These are phyloP conservation scores for Ustanciosporium gigantosporum DNA, from an alignment of 1,284 basidiomycete genomes.

Conservation along the genomic window DNA sequence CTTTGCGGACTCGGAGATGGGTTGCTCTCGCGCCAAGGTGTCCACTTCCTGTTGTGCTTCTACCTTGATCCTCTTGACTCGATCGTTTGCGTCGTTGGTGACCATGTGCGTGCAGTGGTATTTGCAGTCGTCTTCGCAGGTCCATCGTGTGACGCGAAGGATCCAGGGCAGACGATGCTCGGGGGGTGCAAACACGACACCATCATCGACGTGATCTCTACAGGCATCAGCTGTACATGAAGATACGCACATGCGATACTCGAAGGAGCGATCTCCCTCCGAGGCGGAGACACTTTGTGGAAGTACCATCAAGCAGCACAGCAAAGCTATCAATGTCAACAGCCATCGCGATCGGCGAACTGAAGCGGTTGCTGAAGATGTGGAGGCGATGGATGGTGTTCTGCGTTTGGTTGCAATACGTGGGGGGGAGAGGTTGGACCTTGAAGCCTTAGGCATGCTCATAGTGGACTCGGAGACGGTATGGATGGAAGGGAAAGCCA, in stretches of 20 bases:
- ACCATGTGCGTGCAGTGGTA: slow-evolving; percentile 85
- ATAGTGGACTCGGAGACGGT: no score
- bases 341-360: no score
- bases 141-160: slow-evolving; percentile 67
- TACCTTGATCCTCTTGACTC: slow-evolving; percentile 57
- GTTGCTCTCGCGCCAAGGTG: slow-evolving; percentile 5
- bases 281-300: slow-evolving; percentile 30
- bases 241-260: slow-evolving; percentile 49
- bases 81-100: slow-evolving; percentile 69
- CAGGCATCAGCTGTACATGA: slow-evolving; percentile 53
- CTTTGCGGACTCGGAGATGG: slow-evolving; percentile 4
- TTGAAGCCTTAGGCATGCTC: no score
- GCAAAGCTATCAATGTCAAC: no score
- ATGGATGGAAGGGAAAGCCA: no score
- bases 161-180: slow-evolving; percentile 65
- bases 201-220: slow-evolving; percentile 50
- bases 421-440: no score
- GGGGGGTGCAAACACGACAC: slow-evolving; percentile 25
- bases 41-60: slow-evolving; percentile 33
- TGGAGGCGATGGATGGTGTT: no score
- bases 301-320: not conserved
- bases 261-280: slow-evolving; percentile 53
- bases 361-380: no score
- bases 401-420: no score
- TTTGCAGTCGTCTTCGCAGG: slow-evolving; percentile 82